Evolutionary conservation across 306 rosid genomes (phyloP).

Genomic region (peach (Prunus persica)): Prunus_persica_NCBIv2 NC_034014.1:28599501-28600000

Average conservation of each 20-base stretch:
- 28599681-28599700: neutral
- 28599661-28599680: constrained; percentile 13
- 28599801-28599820: neutral
- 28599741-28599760: neutral
- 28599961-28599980: no score
- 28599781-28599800: neutral
- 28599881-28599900: neutral
- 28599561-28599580: neutral
- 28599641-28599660: neutral
- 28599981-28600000: no score
- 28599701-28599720: neutral
- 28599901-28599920: neutral
- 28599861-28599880: neutral
- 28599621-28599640: neutral
- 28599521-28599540: constrained; percentile 3
- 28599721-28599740: no score
- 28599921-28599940: neutral
- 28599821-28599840: neutral
- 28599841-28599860: neutral
- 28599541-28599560: constrained; percentile 6
- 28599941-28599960: neutral
- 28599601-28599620: neutral
- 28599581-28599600: neutral
- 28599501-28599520: constrained; percentile 5
- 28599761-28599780: neutral